Evolutionary conservation across 2,329 filamentous ascomycete genomes (phyloP), one percentile per base, ranked within the genome.

Genomic region (Cladorrhinum sp.): DNA sequence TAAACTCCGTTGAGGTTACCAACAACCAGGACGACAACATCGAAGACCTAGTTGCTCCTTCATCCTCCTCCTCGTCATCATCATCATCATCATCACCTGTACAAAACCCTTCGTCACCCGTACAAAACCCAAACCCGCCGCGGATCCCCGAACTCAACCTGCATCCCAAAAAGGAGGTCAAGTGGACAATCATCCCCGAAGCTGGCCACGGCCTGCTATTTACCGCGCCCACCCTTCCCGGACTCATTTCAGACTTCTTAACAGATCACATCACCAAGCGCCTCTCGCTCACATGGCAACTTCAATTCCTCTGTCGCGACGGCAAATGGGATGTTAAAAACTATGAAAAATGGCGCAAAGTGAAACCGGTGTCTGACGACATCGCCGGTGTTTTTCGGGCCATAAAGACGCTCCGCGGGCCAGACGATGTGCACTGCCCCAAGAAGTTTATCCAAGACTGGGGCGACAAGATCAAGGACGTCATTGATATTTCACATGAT

Each of bases 291-390:
- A 91, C 89, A 49, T 98, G 94, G 93, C 94, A 98, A 74, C 80
- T 98, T 16, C 90, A 94, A 68, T 89, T 95, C 69, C 85, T 98
- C 23, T 91, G 90, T 2, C 91, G 89, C 1, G 90, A 92, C 67
- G 93, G 93, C 2, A 98, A 98, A 76, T 98, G 94, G 94, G 94
- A 97, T 71, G 92, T 98, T 67, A 98, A 98, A 77, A 98, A 98
- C 70, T 81, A 97, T 10, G 86, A 84, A 62, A 98, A 98, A 72
- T 98, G 94, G 94, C 84, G 91, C 73, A 86, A 86, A 18, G 89
- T 96, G 0, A 75, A 79, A 1, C 90, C 92, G 0, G 90, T 96
- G 1, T 96, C 91, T 0, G 81, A 83, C 1, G 86, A 88, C 2
- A 95, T 98, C 62, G 90, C 84, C 0, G 85, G 86, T 14, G 80